A percentile compares a stretch with the other conserved stretches of the same genome.
phyloP scores from a whole-genome alignment of 148 eudicot genomes.

The Chenopodium album region DNA sequence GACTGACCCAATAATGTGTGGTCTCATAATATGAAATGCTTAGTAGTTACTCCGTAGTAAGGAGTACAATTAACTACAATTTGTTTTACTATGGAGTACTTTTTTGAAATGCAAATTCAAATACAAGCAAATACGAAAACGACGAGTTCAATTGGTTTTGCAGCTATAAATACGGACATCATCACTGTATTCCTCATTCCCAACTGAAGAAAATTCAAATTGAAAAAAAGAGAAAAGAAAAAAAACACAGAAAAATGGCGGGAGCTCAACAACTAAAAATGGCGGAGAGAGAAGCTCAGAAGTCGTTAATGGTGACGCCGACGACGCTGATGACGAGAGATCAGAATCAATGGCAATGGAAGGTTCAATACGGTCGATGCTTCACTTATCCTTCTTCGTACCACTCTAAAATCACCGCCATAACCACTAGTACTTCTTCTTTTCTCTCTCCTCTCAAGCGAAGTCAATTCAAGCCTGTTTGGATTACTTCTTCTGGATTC shows the following conservation, averaged over 20 bases:
- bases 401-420: slow-evolving; percentile 5
- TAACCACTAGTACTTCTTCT: slow-evolving; percentile 8
- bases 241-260: slow-evolving; percentile 46
- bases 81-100: too few relatives aligned
- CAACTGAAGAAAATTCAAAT: neutral
- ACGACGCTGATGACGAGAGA: too few relatives aligned
- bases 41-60: too few relatives aligned
- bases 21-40: too few relatives aligned
- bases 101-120: too few relatives aligned
- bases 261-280: slow-evolving; percentile 28
- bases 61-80: too few relatives aligned
- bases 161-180: neutral
- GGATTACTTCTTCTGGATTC: slow-evolving; percentile 43
- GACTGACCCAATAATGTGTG: too few relatives aligned
- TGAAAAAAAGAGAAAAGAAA: neutral
- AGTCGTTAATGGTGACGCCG: neutral
- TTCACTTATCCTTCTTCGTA: slow-evolving; percentile 36
- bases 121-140: too few relatives aligned
- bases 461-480: slow-evolving; percentile 28
- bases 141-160: neutral
- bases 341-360: slow-evolving; percentile 33
- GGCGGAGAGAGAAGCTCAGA: slow-evolving; percentile 8
- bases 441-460: slow-evolving; percentile 10
- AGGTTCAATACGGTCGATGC: slow-evolving; percentile 52
- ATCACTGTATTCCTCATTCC: neutral